Conservation (phyloP, 805 yeast species). For the Sugiyamaella lignohabitans region DNA sequence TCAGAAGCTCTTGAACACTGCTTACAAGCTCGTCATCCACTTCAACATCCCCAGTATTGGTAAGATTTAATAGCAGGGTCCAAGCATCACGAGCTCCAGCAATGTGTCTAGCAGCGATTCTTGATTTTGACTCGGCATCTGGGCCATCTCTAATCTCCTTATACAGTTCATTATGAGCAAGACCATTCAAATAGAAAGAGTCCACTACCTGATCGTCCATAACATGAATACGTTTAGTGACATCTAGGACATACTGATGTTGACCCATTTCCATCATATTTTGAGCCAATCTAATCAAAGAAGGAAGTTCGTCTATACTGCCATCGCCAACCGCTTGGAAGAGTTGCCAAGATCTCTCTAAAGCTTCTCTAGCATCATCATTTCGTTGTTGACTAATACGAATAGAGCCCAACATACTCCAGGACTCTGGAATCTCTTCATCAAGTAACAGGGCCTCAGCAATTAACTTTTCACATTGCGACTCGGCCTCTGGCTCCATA, state of each 20-base stretch:
- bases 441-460: constrained; percentile 52
- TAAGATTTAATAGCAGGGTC: constrained; percentile 39
- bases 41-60: constrained; percentile 33
- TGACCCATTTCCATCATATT: constrained; percentile 71
- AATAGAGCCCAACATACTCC: constrained; percentile 77
- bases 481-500: constrained; percentile 87
- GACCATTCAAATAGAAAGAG: constrained; percentile 74
- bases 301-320: constrained; percentile 52
- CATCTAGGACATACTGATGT: constrained; percentile 59
- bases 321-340: constrained; percentile 33
- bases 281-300: constrained; percentile 64
- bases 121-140: constrained; percentile 18
- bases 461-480: constrained; percentile 66
- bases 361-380: constrained; percentile 66
- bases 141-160: constrained; percentile 1
- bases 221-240: constrained; percentile 61
- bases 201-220: constrained; percentile 83
- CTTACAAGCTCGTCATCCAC: constrained; percentile 53
- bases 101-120: constrained; percentile 36
- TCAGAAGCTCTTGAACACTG: constrained; percentile 46
- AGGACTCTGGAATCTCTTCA: constrained; percentile 63
- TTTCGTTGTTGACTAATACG: constrained; percentile 78
- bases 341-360: constrained; percentile 64
- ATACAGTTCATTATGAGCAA: constrained; percentile 43
- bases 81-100: constrained; percentile 37